Evolutionary conservation across 352 stramenopile species (phyloP), one percentile per base, ranked within the genome.

Genomic region (Globisporangium nagaii): DNA sequence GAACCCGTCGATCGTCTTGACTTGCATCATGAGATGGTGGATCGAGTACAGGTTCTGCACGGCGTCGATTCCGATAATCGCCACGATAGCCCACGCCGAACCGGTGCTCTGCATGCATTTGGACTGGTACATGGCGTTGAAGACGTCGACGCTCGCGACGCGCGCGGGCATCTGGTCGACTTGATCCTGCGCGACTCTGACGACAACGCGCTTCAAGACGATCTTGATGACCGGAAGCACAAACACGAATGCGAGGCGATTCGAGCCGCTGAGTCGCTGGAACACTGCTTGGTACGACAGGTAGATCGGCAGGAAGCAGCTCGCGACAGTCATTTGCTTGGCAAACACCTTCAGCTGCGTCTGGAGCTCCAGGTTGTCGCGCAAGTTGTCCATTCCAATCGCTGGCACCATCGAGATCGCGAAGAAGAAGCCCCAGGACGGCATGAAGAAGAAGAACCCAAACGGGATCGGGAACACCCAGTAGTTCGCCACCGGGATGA

Each of bases 381-480:
- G 13, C 8, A 70, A 12, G 0, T 48, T 63, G 5, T 40, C 13
- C 17, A 56, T 19, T n/a, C 69, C 69, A 15, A 82, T 28, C 0
- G 62, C 53, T 0, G 22, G 1, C 3, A 30, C 24, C 8, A 36
- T 53, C 0, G 42, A 19, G 1, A 60, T n/a, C 0, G 58, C 25
- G 42, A 60, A 66, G 11, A 68, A 56, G 30, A 34, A 20, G 19
- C 64, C 36, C 43, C 70, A 54, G 0, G 63, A 20, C 4, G 57
- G 61, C 0, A 56, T 45, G 1, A 56, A 57, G 0, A 70, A n/a
- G 2, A 68, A 55, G 0, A 68, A 47, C 1, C 65, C 45, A 35
- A 79, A 82, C 12, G 72, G 69, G 10, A 75, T 65, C 0, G 67
- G 72, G 28, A 75, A 83, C 0, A 65, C 53, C 72, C 72, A 79